Evolutionary conservation across 73 alveolate species (phyloP), one percentile per base, ranked within the genome.

Genomic region (Stentor coeruleus): DNA sequence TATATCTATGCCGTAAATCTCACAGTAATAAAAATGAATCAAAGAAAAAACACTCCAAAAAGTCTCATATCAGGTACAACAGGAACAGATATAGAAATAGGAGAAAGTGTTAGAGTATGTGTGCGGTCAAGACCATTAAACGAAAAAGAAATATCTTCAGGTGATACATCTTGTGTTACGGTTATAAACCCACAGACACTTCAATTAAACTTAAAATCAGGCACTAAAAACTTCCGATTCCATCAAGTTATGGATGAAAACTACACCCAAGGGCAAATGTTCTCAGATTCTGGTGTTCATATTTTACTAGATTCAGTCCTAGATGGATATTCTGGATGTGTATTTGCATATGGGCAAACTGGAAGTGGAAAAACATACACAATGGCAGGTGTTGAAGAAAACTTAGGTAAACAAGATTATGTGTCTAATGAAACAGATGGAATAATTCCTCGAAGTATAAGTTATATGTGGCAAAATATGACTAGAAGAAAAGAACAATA

Each of bases 341-440:
- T 97, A 40, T 97, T 97, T 80, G 99, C 99, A 2, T 97, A 97
- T 91, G 99, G 99, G 0, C 95, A 97, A 81, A 97, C 99, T 3
- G 99, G 99, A 20, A 86, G 97, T 83, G 99, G 99, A 74, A 96
- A 96, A 81, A 96, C 99, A 26, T 96, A 92, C 87, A 96, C 98
- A 59, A 89, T 91, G 85, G 90, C 97, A 31, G 97, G 97, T 30
- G 88, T 94, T 76, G 99, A 96, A 75, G 98, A 92, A 74, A 87
- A 95, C 60, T 87, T 96, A 35, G 96, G 95, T 14, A 91, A 94
- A 83, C 97, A 96, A 83, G 93, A 90, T 4, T 90, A 92, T 86
- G 86, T 91, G 1, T 92, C 96, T 85, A 95, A 94, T 92, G 94
- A 96, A 81, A 92, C 93, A 33, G 97, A 94, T 57, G 99, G 99